phyloP scores from a whole-genome alignment of 306 rosid species.

The Inga oerstediana region DNA sequence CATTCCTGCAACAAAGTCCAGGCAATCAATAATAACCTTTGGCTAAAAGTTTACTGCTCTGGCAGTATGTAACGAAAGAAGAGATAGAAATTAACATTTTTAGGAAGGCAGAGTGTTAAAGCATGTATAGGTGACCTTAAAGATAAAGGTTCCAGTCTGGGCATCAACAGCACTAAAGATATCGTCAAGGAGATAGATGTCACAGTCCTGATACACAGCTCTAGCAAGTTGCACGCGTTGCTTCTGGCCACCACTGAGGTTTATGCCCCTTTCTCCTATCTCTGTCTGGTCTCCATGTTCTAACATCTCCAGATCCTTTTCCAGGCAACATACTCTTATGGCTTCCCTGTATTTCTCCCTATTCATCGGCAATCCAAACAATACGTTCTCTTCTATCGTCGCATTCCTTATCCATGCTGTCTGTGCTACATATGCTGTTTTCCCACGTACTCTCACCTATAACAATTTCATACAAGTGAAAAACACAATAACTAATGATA shows the following conservation, averaged over 20 bases:
- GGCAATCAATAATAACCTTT: neutral
- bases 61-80: no score
- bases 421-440: neutral
- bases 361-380: neutral
- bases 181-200: conserved; percentile 1
- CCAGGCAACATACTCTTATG: neutral
- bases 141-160: neutral
- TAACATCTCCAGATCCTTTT: neutral
- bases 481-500: neutral
- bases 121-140: neutral
- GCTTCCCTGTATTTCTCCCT: neutral
- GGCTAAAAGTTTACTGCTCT: no score
- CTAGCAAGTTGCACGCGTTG: neutral
- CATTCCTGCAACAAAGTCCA: neutral
- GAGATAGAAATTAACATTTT: no score
- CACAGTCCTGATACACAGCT: neutral
- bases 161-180: neutral
- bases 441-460: neutral
- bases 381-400: neutral
- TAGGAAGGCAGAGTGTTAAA: neutral
- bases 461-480: neutral
- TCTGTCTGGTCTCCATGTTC: neutral
- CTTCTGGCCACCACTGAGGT: conserved; percentile 5
- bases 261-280: conserved; percentile 3
- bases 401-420: neutral